Conservation (phyloP, 176 grass and related monocot genomes). For the Oryza coarctata region DNA sequence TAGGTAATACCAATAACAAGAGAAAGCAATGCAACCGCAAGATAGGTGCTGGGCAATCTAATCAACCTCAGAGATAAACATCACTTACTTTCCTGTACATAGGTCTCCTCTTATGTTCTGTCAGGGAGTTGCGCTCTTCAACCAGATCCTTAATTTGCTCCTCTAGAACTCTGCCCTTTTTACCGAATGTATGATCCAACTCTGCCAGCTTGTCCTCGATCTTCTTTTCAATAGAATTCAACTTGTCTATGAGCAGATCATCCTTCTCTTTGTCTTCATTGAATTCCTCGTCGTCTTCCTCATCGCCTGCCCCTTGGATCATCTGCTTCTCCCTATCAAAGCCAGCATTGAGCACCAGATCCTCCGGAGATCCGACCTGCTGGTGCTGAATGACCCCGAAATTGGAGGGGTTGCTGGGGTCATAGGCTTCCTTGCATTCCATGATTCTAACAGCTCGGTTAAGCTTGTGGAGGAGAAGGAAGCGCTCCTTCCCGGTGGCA, state of each 20-base stretch:
- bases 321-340: slow-evolving; percentile 79
- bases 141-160: slow-evolving; percentile 80
- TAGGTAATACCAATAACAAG: not conserved
- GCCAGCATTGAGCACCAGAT: slow-evolving; percentile 61
- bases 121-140: slow-evolving; percentile 72
- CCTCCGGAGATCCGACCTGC: slow-evolving; percentile 70
- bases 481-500: slow-evolving; percentile 75
- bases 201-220: slow-evolving; percentile 63
- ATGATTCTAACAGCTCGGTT: slow-evolving; percentile 79
- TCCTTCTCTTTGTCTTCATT: slow-evolving; percentile 72
- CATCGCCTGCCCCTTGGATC: slow-evolving; percentile 52
- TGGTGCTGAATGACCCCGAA: slow-evolving; percentile 85
- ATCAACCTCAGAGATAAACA: not conserved
- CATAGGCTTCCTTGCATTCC: slow-evolving; percentile 83
- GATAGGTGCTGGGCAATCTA: not conserved
- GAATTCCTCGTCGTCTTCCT: slow-evolving; percentile 64
- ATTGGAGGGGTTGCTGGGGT: slow-evolving; percentile 78
- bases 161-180: slow-evolving; percentile 83
- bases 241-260: slow-evolving; percentile 67
- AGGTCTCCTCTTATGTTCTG: slow-evolving; percentile 74
- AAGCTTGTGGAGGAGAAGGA: slow-evolving; percentile 82
- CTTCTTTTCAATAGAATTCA: slow-evolving; percentile 81
- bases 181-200: slow-evolving; percentile 90
- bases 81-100: slow-evolving; percentile 83
- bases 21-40: not conserved